Percentiles rank a stretch among this genome's conserved stretches.
Conservation (phyloP, 2,329 filamentous ascomycete genomes). For the Pseudocercospora cruenta region DNA sequence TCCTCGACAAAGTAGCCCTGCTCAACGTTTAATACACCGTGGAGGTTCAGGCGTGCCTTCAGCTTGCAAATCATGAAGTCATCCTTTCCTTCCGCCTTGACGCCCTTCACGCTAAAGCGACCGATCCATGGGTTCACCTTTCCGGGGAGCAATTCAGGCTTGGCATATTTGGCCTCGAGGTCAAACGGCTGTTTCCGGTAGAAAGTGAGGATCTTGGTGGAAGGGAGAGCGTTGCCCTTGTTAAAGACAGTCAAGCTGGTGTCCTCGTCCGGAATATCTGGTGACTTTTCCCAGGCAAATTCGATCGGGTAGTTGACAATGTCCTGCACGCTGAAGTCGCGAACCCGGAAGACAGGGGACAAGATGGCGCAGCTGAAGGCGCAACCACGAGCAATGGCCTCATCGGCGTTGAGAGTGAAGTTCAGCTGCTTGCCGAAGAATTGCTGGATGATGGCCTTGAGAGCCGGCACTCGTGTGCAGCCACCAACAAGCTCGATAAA, state of each 20-base stretch:
- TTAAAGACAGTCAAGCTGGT: conserved; percentile 97
- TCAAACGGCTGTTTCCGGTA: conserved; percentile 98
- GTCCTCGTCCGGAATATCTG: conserved; percentile 97
- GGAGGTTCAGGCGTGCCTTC: conserved; percentile 93
- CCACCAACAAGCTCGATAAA: conserved; percentile 91
- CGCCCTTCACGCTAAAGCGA: conserved; percentile 95
- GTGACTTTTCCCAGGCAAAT: conserved; percentile 98
- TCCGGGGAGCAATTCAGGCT: conserved; percentile 82
- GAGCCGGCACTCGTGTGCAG: conserved; percentile 86
- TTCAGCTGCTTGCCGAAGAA: conserved; percentile 94
- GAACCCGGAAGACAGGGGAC: conserved; percentile 96
- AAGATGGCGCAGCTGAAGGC: conserved; percentile 98
- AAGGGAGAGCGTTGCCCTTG: conserved; percentile 94
- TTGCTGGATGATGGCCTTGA: conserved; percentile 85
- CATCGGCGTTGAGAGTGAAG: conserved; percentile 97
- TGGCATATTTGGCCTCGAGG: conserved; percentile 89
- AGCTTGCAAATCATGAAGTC: conserved; percentile 99
- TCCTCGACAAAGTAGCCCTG: conserved; percentile 98
- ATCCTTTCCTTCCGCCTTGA: conserved; percentile 88
- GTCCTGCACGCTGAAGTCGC: conserved; percentile 96
- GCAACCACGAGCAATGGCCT: conserved; percentile 92
- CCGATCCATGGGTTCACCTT: conserved; percentile 95
- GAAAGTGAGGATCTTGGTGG: conserved; percentile 98
- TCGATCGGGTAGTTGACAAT: conserved; percentile 98
- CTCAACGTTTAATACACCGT: conserved; percentile 95